Evolutionary conservation across 768 basidiomycete genomes (phyloP).

Genomic region (Cyathus striatus): DNA sequence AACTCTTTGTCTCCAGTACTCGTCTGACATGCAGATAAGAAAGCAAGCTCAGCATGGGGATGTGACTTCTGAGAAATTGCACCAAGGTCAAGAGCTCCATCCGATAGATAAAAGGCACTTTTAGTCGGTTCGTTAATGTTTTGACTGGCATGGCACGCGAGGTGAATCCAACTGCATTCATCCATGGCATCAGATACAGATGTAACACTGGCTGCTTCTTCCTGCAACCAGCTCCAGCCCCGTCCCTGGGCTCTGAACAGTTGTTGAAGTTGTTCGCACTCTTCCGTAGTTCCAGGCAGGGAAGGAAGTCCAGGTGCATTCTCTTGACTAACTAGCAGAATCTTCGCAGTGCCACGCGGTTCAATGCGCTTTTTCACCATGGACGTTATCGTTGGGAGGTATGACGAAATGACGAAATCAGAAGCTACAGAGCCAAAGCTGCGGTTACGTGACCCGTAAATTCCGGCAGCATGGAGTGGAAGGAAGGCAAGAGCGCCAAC

Average conservation of each 20-base stretch:
- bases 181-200: slow-evolving; percentile 8
- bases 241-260: neutral
- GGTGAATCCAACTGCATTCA: slow-evolving; percentile 15
- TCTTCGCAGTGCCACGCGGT: too few relatives aligned
- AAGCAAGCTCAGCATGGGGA: neutral
- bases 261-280: neutral
- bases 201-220: slow-evolving; percentile 3
- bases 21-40: too few relatives aligned
- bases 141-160: slow-evolving; percentile 23
- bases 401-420: slow-evolving; percentile 9
- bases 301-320: too few relatives aligned
- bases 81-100: neutral
- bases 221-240: neutral
- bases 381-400: slow-evolving; percentile 7
- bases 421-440: neutral
- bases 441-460: slow-evolving; percentile 2
- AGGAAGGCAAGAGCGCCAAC: slow-evolving; percentile 17
- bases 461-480: slow-evolving; percentile 13
- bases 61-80: neutral
- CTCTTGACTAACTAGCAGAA: too few relatives aligned
- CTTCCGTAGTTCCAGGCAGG: neutral
- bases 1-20: too few relatives aligned
- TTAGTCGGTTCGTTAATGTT: slow-evolving; percentile 7
- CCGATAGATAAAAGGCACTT: slow-evolving; percentile 1
- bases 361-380: too few relatives aligned